Evolutionary conservation across 73 alveolate genomes (phyloP), one percentile per base, ranked within the genome.

Genomic region (Effrenium voratum): DNA sequence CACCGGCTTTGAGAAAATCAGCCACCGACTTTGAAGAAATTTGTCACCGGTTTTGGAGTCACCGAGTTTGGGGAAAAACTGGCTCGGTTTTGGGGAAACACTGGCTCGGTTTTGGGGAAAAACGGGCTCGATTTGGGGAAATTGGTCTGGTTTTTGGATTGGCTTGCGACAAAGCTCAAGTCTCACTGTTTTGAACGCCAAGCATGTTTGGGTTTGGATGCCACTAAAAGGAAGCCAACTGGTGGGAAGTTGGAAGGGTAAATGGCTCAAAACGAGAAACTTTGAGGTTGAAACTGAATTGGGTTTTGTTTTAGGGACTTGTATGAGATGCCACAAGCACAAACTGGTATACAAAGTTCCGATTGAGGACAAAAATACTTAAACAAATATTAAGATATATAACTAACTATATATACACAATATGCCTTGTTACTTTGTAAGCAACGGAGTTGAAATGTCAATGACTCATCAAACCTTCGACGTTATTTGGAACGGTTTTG

Each of bases 401-500:
- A n/a, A n/a, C n/a, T n/a, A n/a, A n/a, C n/a, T n/a, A n/a, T n/a
- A n/a, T n/a, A n/a, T n/a, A n/a, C n/a, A n/a, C n/a, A n/a, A n/a
- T n/a, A n/a, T n/a, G n/a, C n/a, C n/a, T n/a, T n/a, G n/a, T n/a
- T n/a, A n/a, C n/a, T n/a, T n/a, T n/a, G n/a, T n/a, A n/a, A n/a
- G n/a, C n/a, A n/a, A n/a, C n/a, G n/a, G 82, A 72, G 82, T 72
- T 72, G 82, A 72, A 72, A 72, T 72, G n/a, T 47, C 82, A 32
- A 72, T 72, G 50, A 72, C 82, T 3, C 32, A 72, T 72, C 50
- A 72, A 72, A 34, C 82, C 50, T 72, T 79, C 26, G 90, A 79
- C 68, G 43, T 79, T 79, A 43, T 79, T 79, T 79, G 90, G 90
- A 79, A n/a, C n/a, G n/a, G n/a, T n/a, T n/a, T n/a, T n/a, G n/a